phyloP scores from a whole-genome alignment of 805 yeast genomes.

The Candida nemodendra region DNA sequence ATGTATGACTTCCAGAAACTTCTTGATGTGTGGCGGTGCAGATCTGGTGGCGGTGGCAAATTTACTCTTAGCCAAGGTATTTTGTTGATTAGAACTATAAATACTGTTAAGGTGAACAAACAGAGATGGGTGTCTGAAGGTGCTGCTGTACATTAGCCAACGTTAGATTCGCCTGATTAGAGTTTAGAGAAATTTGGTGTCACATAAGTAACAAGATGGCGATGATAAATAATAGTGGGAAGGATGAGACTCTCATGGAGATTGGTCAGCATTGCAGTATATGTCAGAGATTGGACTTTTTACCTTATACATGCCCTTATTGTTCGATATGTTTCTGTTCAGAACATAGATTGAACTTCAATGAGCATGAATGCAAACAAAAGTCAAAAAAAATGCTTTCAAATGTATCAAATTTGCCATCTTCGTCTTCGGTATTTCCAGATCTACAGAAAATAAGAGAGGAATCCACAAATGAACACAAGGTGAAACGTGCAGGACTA shows the following conservation, averaged over 20 bases:
- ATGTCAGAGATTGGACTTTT: slow-evolving; percentile 54
- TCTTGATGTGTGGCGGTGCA: too few relatives aligned
- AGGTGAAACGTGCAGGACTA: slow-evolving; percentile 10
- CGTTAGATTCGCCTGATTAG: too few relatives aligned
- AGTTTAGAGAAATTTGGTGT: too few relatives aligned
- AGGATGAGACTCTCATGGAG: slow-evolving; percentile 43
- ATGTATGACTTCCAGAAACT: too few relatives aligned
- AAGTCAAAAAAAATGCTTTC: slow-evolving; percentile 4
- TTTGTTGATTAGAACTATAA: too few relatives aligned
- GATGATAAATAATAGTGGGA: slow-evolving; percentile 7
- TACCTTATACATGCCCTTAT: slow-evolving; percentile 53
- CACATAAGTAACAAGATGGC: slow-evolving; percentile 9
- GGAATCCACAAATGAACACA: slow-evolving; percentile 31
- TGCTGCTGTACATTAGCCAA: too few relatives aligned
- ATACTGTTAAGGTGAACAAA: too few relatives aligned
- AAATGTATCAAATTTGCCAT: slow-evolving; percentile 28
- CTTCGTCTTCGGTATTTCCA: slow-evolving; percentile 51
- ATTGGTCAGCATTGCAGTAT: slow-evolving; percentile 57
- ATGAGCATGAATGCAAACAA: slow-evolving; percentile 32
- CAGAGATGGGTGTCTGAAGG: too few relatives aligned
- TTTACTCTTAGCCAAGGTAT: too few relatives aligned
- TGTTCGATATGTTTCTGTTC: slow-evolving; percentile 45
- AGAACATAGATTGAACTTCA: slow-evolving; percentile 43
- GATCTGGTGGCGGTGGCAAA: too few relatives aligned
- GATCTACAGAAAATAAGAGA: slow-evolving; percentile 43